These are phyloP conservation scores for Lachancea thermotolerans DNA, from an alignment of 805 yeast genomes.

Conservation along the genomic window DNA sequence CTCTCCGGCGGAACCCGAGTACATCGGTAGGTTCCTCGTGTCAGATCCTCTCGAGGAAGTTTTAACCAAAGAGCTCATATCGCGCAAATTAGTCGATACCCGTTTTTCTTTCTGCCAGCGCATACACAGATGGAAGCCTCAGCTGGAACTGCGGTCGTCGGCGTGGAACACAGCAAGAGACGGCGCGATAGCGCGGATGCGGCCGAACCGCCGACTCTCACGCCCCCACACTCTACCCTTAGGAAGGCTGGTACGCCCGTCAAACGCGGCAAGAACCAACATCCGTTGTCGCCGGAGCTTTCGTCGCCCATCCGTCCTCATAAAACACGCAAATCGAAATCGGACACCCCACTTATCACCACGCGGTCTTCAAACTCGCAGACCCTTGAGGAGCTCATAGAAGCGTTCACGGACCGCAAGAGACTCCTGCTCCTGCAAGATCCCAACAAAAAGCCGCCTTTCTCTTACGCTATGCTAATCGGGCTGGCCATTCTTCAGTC, in stretches of 20 bases:
- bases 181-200: background rate
- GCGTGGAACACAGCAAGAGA: background rate
- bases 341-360: conserved; percentile 6
- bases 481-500: conserved; percentile 89
- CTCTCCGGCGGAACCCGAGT: background rate
- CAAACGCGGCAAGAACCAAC: conserved; percentile 4
- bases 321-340: conserved; percentile 24
- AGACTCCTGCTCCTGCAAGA: conserved; percentile 10
- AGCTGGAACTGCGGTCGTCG: background rate
- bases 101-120: no score
- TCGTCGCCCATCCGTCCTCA: conserved; percentile 29
- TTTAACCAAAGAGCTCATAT: no score
- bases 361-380: conserved; percentile 27
- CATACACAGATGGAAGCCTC: background rate
- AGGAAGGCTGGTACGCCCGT: conserved; percentile 10
- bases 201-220: conserved; percentile 5
- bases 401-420: conserved; percentile 16
- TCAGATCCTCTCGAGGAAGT: no score
- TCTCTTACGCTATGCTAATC: conserved; percentile 86
- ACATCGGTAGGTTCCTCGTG: no score
- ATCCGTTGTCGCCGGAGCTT: conserved; percentile 28
- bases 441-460: conserved; percentile 65
- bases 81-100: no score
- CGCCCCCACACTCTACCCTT: conserved; percentile 27
- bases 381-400: conserved; percentile 25